Evolutionary conservation across 116 monocot genomes (phyloP), one percentile per base, ranked within the genome.

Genomic region (Iris pallida): DNA sequence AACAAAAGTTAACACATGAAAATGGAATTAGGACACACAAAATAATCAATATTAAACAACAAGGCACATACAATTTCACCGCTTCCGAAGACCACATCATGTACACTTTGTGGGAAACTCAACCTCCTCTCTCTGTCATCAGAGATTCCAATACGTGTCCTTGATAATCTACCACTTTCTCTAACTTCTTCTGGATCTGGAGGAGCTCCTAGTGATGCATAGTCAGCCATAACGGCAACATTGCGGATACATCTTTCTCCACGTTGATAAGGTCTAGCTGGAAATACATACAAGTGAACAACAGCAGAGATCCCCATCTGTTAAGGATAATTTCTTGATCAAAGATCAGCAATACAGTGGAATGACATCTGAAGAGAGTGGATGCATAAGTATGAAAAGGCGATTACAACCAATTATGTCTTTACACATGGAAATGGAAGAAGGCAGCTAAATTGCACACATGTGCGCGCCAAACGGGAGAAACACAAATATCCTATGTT

Each of bases 231-330:
- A 2, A 98, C 90, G 55, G 90, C 79, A 16, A 90, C 79, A 61
- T 98, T 98, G 14, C 82, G 79, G 8, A 93, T 42, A 49, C 84
- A 80, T 81, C 98, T 87, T 74, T 98, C 98, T 60, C 98, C 98
- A 57, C 30, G 77, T 58, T 60, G 73, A 74, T 98, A 98, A 3
- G 98, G 98, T 57, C 46, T 84, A 7, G 90, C 85, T 16, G 98
- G 93, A 67, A 98, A 98, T 17, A 86, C 98, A 82, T 93, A 81
- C 53, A 93, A 71, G 70, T 98, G 98, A 42, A 98, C 81, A 20
- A 98, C 77, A 16, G 98, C 98, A 62, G 98, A 85, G 52, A 98
- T 53, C 15, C 93, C 98, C 98, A 98, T 98, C 98, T 88, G 79
- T 64, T 63, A 58, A 20, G 41, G 63, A 74, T 55, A 58, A 42